phyloP scores from a whole-genome alignment of 768 basidiomycete species.

The Tremella fuciformis region DNA sequence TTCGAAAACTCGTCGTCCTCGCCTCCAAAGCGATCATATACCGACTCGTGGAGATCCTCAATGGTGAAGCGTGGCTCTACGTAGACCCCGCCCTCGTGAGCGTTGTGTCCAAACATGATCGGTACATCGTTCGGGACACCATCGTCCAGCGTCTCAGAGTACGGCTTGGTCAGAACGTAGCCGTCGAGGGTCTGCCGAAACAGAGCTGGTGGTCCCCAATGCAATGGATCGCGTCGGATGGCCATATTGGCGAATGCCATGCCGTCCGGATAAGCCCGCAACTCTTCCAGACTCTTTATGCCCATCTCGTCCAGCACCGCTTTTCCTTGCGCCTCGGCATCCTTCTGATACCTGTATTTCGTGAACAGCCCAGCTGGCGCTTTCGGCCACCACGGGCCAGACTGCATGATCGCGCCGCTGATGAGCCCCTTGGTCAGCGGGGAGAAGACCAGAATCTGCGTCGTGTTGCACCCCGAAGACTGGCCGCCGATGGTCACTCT shows the following conservation, averaged over 20 bases:
- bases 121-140: background rate
- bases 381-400: too few species aligned
- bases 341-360: too few species aligned
- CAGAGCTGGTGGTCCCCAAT: background rate
- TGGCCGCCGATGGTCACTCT: too few species aligned
- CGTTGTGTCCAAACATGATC: background rate
- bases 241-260: background rate
- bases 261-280: background rate
- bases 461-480: too few species aligned
- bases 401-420: too few species aligned
- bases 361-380: too few species aligned
- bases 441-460: too few species aligned
- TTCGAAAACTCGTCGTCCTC: background rate
- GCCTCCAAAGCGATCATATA: background rate
- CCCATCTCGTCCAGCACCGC: background rate
- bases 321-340: too few species aligned
- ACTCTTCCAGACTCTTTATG: background rate
- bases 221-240: background rate
- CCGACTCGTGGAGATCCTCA: background rate
- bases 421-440: too few species aligned
- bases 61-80: background rate
- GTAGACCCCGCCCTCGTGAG: background rate
- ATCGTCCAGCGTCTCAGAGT: background rate
- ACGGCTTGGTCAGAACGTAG: background rate
- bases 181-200: background rate